These are phyloP conservation scores for Sarocladium brachiariae DNA, from an alignment of 2,329 filamentous ascomycete genomes.

Conservation along the genomic window DNA sequence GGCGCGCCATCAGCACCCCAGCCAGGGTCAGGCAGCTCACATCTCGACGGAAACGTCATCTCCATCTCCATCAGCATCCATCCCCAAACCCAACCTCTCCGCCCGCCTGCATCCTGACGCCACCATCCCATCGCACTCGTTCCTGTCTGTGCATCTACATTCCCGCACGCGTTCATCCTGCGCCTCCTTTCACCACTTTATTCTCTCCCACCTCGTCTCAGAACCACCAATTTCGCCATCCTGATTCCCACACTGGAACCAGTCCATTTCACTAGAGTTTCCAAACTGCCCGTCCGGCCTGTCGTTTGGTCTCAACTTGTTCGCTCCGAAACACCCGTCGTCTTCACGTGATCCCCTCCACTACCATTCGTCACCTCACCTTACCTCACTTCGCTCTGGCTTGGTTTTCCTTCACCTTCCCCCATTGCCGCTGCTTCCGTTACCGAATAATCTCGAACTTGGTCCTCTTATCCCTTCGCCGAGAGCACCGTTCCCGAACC, in stretches of 20 bases:
- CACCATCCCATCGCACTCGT: too few relatives aligned
- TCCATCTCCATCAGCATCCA: too few relatives aligned
- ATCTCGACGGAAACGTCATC: slow-evolving; percentile 3
- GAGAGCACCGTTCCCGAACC: background rate
- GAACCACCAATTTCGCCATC: background rate
- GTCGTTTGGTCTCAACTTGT: background rate
- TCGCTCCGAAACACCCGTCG: slow-evolving; percentile 8
- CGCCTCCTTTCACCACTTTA: too few relatives aligned
- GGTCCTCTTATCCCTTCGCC: too few relatives aligned
- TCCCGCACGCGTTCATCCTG: too few relatives aligned
- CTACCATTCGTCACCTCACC: background rate
- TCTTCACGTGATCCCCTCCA: slow-evolving; percentile 5
- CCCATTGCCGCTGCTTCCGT: background rate
- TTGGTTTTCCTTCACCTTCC: too few relatives aligned
- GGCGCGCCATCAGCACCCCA: background rate
- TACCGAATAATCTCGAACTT: too few relatives aligned
- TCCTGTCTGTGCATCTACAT: background rate
- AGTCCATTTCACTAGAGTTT: background rate
- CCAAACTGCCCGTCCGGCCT: background rate
- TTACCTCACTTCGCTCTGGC: too few relatives aligned
- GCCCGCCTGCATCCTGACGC: too few relatives aligned
- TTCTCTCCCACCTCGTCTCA: too few relatives aligned
- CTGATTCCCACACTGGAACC: background rate
- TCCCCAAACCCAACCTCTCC: background rate
- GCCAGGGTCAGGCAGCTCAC: too few relatives aligned